Evolutionary conservation across 768 basidiomycete species (phyloP), one percentile per base, ranked within the genome.

Genomic region (Phaffia australis): DNA sequence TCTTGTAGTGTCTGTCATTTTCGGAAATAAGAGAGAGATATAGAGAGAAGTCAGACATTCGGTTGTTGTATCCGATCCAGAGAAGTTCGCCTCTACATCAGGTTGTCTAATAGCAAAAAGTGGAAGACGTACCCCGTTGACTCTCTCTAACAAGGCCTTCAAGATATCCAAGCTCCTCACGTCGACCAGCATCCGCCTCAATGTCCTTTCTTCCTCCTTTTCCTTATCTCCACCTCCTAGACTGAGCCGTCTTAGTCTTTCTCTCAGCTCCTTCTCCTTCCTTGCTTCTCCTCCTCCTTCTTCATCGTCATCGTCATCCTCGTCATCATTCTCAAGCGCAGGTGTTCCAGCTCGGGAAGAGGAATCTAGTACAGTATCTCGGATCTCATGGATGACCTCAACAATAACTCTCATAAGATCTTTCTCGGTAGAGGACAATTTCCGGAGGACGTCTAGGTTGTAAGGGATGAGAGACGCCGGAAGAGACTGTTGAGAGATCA

Each of bases 351-450:
- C 23, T 55, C 59, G 54, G 21, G n/a, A 23, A 32, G 29, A 5
- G 47, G 64, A 7, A 21, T 65, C 56, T 25, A 65, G 15, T 18
- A 42, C 46, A 23, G 48, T 46, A 32, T 69, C 85, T 27, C 91
- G 81, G 14, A 94, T 79, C 66, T 89, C 87, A 63, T 87, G 85
- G 0, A 95, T 82, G 47, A 88, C 85, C 73, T 94, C 91, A 48
- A 94, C 90, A 0, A 93, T 85, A 29, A 93, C 81, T 3, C 87
- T 84, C 70, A 94, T 89, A 47, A 95, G 80, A 74, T 95, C 90
- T 23, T 85, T 80, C 76, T 97, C 92, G 68, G 79, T 84, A 16
- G 82, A 77, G 0, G 87, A 84, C 25, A 93, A 78, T 63, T 80
- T 81, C 64, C 86, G 80, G 60, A 98, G 77, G 8, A 97, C 84